Evolutionary conservation across 2,329 filamentous ascomycete genomes (phyloP).

Genomic region (Cladosporium phlei): DNA sequence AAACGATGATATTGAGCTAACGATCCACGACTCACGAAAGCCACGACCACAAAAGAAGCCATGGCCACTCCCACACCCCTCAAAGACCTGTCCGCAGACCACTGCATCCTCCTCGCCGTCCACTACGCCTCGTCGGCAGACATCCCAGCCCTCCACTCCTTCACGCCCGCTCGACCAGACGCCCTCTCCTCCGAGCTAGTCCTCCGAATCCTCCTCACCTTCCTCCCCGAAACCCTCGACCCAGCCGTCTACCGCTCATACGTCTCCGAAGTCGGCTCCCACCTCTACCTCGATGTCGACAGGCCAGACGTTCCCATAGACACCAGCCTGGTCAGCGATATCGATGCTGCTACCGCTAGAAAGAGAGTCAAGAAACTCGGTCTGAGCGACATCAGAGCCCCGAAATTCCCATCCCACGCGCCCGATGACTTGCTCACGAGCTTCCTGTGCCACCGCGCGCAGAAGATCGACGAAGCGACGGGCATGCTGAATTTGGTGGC

Average conservation of each 20-base stretch:
- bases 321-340: conserved; percentile 49
- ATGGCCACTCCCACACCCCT: conserved; percentile 4
- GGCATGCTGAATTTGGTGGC: conserved; percentile 67
- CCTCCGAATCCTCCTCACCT: conserved; percentile 69
- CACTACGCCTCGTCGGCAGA: conserved; percentile 64
- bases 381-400: conserved; percentile 54
- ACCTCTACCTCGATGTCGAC: conserved; percentile 40
- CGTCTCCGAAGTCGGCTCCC: conserved; percentile 53
- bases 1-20: conserved; percentile 4
- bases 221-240: conserved; percentile 66
- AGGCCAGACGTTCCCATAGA: conserved; percentile 48
- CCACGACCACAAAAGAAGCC: not conserved
- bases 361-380: conserved; percentile 60
- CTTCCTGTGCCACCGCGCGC: conserved; percentile 65
- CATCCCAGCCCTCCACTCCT: conserved; percentile 55
- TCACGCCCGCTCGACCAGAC: conserved; percentile 54
- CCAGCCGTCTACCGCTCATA: conserved; percentile 60
- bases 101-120: conserved; percentile 68
- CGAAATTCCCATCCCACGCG: conserved; percentile 45
- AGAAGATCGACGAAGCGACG: conserved; percentile 65
- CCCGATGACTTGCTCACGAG: conserved; percentile 53
- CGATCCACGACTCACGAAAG: not conserved
- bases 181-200: conserved; percentile 61
- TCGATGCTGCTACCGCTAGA: conserved; percentile 61
- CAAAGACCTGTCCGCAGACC: conserved; percentile 55